Evolutionary conservation across 2,329 filamentous ascomycete genomes (phyloP), one percentile per base, ranked within the genome.

Genomic region (Thyridium curvatum): DNA sequence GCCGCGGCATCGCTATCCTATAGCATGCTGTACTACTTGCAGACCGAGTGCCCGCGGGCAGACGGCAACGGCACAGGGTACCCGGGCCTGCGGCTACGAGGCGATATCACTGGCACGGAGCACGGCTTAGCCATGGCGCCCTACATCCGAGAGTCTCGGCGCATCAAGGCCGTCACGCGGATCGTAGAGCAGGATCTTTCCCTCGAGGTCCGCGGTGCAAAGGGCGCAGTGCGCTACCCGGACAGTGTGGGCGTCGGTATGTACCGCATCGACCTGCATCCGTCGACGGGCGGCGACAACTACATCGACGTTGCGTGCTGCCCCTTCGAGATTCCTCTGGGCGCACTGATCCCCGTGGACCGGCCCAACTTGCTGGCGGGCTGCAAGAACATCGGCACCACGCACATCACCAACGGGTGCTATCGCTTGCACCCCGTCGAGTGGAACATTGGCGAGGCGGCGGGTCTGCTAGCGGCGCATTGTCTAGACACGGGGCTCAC

Each of bases 241-340:
- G 52, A 55, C 14, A 52, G 49, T 36, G 50, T 55, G 0, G 52
- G 52, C 0, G 48, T 55, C 2, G 52, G 52, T 10, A 55, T 55
- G 52, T 55, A 55, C 36, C 49, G 52, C 2, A 55, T 55, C 13
- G 52, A 55, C 4, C 38, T 55, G 1, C 52, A 55, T 16, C 52
- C 52, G 0, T 55, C 52, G 0, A 55, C 52, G 0, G 52, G 52
- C 3, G 51, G 51, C 4, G 51, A 55, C 14, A 55, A 54, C 30
- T 55, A 55, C 39, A 54, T 55, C 31, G 52, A 55, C 7, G 47
- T 53, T 2, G 52, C 52, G 3, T 55, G 52, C 33, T 54, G 52
- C 21, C 52, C 52, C 2, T 55, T 55, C 6, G 46, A 55, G 38
- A 55, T 55, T 2, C 52, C 52, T 0, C 40, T 55, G 0, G 52